Conservation (phyloP, 345 rosid species). For the Adansonia digitata region DNA sequence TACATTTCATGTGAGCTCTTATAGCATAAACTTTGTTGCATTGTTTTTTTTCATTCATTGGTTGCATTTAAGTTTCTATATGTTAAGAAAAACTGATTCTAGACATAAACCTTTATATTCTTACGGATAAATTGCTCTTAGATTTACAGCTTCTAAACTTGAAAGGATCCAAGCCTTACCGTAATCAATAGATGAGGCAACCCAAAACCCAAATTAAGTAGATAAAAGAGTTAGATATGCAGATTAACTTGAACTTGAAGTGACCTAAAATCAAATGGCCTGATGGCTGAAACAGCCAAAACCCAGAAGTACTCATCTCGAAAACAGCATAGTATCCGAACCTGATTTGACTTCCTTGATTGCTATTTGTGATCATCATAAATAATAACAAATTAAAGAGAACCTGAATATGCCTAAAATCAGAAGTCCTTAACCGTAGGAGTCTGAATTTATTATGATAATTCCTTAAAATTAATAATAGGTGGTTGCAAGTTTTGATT, state of each 20-base stretch:
- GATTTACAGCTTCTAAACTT: background rate
- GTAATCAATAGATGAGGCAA: background rate
- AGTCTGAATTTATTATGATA: background rate
- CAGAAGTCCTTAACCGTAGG: background rate
- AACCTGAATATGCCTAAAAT: background rate
- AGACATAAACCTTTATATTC: background rate
- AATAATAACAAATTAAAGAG: background rate
- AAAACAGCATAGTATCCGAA: background rate
- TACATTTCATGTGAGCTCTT: background rate
- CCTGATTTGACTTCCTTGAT: background rate
- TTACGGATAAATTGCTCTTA: background rate
- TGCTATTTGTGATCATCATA: background rate
- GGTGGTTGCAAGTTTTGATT: background rate
- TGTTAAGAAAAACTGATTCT: background rate
- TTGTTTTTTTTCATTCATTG: background rate
- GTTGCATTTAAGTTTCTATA: background rate
- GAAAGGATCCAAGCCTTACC: background rate
- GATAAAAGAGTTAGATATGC: background rate
- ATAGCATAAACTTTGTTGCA: background rate
- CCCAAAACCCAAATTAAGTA: background rate
- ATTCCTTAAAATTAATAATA: background rate
- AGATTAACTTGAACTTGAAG: background rate
- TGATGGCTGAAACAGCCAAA: background rate
- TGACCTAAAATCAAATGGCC: background rate
- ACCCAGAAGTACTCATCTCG: background rate